Percentiles rank a stretch among this genome's conserved stretches.
Conservation (phyloP, 345 rosid species). For the Citropsis articulata region DNA sequence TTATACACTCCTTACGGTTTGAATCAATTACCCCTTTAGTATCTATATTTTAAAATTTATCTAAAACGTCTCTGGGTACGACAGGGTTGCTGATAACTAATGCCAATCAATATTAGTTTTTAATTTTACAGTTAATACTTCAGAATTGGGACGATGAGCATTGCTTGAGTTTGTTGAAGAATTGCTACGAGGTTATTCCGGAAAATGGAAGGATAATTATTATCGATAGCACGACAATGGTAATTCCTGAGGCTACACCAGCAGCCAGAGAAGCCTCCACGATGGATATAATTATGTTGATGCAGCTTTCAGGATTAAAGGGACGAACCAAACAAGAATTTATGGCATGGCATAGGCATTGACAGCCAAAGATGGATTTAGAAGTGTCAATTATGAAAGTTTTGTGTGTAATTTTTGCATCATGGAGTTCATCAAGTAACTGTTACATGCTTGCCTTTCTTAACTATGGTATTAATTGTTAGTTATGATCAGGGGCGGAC, state of each 20-base stretch:
- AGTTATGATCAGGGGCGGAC: too few species aligned
- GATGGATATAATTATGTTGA: constrained; percentile 18
- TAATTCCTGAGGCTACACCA: constrained; percentile 23
- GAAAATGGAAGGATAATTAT: constrained; percentile 44
- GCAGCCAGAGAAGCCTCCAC: neutral
- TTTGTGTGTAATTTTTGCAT: constrained; percentile 17
- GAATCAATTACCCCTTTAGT: too few species aligned
- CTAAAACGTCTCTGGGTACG: too few species aligned
- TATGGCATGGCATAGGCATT: neutral
- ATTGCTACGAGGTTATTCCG: constrained; percentile 42
- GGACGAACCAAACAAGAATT: constrained; percentile 20
- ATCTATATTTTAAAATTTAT: too few species aligned
- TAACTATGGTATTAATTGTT: too few species aligned
- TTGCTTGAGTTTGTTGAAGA: constrained; percentile 42
- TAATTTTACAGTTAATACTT: constrained; percentile 29
- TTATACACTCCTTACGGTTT: neutral
- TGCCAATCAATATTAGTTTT: neutral
- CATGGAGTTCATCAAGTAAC: constrained; percentile 26
- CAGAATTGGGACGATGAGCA: constrained; percentile 51
- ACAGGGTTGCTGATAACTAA: neutral
- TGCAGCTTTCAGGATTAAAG: constrained; percentile 18
- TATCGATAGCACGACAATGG: constrained; percentile 26
- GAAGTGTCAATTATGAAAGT: neutral
- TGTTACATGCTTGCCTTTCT: too few species aligned
- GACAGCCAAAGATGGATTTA: constrained; percentile 20